A percentile compares a stretch with the other conserved stretches of the same genome.
phyloP scores from a whole-genome alignment of 1,284 basidiomycete genomes.

The Exobasidium cylindrosporum region DNA sequence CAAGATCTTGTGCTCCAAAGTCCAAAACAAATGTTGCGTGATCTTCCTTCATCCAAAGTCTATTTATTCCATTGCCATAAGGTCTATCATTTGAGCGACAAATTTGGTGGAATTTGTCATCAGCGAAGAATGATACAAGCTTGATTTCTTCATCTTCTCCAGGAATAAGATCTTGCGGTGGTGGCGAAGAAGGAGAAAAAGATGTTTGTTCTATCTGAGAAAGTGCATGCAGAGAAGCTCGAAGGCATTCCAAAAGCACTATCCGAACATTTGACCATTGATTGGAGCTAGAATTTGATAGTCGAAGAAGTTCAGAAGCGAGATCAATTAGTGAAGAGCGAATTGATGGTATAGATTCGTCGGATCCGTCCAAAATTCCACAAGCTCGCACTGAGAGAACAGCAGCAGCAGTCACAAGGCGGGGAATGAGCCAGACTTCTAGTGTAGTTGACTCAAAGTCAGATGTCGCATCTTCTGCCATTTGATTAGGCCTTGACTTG shows the following conservation, averaged over 20 bases:
- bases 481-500: neutral
- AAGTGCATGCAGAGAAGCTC: constrained; percentile 1
- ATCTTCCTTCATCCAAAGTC: constrained; percentile 20
- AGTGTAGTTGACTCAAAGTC: constrained; percentile 21
- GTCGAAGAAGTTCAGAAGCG: constrained; percentile 2
- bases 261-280: neutral
- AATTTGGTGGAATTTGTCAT: neutral
- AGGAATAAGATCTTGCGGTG: constrained; percentile 3
- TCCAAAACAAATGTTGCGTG: constrained; percentile 13
- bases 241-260: neutral
- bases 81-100: neutral
- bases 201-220: neutral
- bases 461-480: neutral
- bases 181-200: neutral
- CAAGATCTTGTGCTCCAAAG: neutral
- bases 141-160: neutral
- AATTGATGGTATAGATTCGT: neutral
- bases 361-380: constrained; percentile 10
- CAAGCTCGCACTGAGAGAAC: constrained; percentile 22
- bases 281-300: neutral
- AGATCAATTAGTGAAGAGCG: constrained; percentile 4
- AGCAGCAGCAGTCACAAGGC: constrained; percentile 26
- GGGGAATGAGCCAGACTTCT: constrained; percentile 38
- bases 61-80: constrained; percentile 13
- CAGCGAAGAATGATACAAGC: constrained; percentile 1